These are phyloP conservation scores for Beauveria brongniartii DNA, from an alignment of 2,329 filamentous ascomycete genomes.

Conservation along the genomic window DNA sequence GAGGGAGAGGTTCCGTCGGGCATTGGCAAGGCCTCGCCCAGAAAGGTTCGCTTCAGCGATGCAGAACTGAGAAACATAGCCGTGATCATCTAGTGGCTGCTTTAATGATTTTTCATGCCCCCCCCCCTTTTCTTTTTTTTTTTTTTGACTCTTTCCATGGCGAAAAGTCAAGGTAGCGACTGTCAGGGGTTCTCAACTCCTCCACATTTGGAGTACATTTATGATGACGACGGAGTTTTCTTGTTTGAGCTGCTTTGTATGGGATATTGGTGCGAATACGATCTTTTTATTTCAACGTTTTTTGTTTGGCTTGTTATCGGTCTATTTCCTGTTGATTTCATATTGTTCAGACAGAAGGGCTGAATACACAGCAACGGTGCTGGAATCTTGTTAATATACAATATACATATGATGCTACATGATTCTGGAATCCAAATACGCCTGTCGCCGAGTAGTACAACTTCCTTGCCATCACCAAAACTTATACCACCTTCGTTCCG, in stretches of 20 bases:
- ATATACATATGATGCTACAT: slow-evolving; percentile 10
- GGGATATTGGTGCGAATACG: background rate
- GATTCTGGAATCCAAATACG: background rate
- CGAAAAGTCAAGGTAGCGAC: background rate
- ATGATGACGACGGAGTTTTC: background rate
- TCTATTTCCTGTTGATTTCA: background rate
- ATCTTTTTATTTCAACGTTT: background rate
- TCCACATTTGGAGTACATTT: background rate
- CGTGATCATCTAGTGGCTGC: slow-evolving; percentile 22
- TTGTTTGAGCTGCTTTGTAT: background rate
- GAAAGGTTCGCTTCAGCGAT: slow-evolving; percentile 34
- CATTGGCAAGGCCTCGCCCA: slow-evolving; percentile 20
- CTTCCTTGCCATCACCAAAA: slow-evolving; percentile 37
- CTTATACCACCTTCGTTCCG: slow-evolving; percentile 44
- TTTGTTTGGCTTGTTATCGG: background rate
- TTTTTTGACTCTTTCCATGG: background rate
- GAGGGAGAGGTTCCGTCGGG: slow-evolving; percentile 21
- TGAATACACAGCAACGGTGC: background rate
- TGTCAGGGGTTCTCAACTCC: background rate
- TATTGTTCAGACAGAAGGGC: background rate
- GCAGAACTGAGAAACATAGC: slow-evolving; percentile 26
- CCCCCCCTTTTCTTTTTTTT: background rate
- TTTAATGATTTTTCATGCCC: background rate
- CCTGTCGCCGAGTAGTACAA: background rate
- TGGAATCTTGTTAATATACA: slow-evolving; percentile 9